Evolutionary conservation across 2,329 filamentous ascomycete species (phyloP), one percentile per base, ranked within the genome.

Genomic region (Penicillium sp.): DNA sequence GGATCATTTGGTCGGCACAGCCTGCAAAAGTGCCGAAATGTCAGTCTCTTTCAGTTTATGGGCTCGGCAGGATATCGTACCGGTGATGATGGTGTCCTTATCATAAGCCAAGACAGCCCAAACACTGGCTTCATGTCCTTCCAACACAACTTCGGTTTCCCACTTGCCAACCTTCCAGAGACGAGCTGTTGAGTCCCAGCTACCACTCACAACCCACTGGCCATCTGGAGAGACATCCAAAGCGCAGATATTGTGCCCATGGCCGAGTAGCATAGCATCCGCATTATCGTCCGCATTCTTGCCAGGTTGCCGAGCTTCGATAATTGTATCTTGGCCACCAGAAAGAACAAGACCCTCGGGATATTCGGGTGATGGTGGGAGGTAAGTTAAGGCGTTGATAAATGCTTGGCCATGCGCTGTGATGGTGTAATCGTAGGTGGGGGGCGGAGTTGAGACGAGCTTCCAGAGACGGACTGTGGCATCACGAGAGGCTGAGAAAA

Each of bases 71-170:
- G 16, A 16, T n/a, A 39, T 19, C 71, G 35, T 72, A 83, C 81
- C 81, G 25, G 93, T 98, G 58, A 97, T 85, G 47, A 98, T 84
- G 0, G 89, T 92, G 37, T 87, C 84, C 54, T 88, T 84, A 71
- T 96, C 89, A 62, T 93, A 88, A 16, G 90, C 90, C 56, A 98
- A 76, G 4, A 97, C 92, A n/a, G 89, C 89, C 93, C 93, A 98
- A 14, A 99, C 92, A 50, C 88, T 89, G 39, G 85, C 90, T 54
- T 88, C 85, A 69, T 97, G 92, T 5, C 91, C 92, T 46, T 85
- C 78, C 19, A 99, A 80, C 47, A 89, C 79, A 31, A 87, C 77
- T 62, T 90, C 85, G 10, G 85, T 85, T 70, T 96, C 92, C 91
- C 93, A 97, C 64, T 89, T 92, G 42, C 85, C 85, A n/a, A 95